These are phyloP conservation scores for Phytophthora citrophthora DNA, from an alignment of 352 stramenopile species.

Conservation along the genomic window DNA sequence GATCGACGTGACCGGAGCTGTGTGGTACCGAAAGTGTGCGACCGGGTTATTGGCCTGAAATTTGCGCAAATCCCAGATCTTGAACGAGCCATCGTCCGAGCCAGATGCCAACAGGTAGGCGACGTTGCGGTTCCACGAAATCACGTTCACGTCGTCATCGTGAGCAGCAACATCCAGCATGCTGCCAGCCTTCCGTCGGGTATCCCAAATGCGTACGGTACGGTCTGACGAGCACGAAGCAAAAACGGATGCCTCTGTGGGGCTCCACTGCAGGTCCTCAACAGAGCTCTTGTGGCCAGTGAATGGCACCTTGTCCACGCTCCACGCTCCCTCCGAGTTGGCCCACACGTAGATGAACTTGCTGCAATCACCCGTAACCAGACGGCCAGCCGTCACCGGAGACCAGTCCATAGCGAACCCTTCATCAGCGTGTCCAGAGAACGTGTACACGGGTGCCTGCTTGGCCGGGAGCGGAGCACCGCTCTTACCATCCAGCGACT, in stretches of 20 bases:
- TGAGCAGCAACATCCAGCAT: conserved; percentile 96
- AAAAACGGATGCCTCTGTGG: conserved; percentile 97
- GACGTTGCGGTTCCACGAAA: conserved; percentile 98
- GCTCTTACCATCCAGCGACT: conserved; percentile 86
- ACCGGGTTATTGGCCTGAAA: conserved; percentile 92
- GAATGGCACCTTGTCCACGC: conserved; percentile 91
- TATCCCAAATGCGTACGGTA: conserved; percentile 98
- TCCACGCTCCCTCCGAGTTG: conserved; percentile 77
- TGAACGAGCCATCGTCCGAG: conserved; percentile 97
- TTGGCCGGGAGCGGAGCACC: conserved; percentile 59
- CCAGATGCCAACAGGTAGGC: conserved; percentile 97
- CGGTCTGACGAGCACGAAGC: conserved; percentile 94
- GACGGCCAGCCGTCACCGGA: conserved; percentile 79
- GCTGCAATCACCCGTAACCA: conserved; percentile 97
- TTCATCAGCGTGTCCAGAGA: conserved; percentile 95
- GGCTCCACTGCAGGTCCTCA: conserved; percentile 99
- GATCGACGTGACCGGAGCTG: conserved; percentile 96
- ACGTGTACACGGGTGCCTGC: conserved; percentile 90
- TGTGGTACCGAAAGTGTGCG: conserved; percentile 96
- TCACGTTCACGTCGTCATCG: conserved; percentile 98
- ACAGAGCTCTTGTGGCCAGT: conserved; percentile 93
- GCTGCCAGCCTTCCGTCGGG: conserved; percentile 89
- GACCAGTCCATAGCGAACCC: conserved; percentile 99
- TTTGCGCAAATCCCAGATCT: conserved; percentile 97
- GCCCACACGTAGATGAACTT: conserved; percentile 97